Percentiles rank a stretch among this genome's conserved stretches.
These are phyloP conservation scores for Hyaloperonospora arabidopsidis DNA, from an alignment of 352 stramenopile species.

Conservation along the genomic window DNA sequence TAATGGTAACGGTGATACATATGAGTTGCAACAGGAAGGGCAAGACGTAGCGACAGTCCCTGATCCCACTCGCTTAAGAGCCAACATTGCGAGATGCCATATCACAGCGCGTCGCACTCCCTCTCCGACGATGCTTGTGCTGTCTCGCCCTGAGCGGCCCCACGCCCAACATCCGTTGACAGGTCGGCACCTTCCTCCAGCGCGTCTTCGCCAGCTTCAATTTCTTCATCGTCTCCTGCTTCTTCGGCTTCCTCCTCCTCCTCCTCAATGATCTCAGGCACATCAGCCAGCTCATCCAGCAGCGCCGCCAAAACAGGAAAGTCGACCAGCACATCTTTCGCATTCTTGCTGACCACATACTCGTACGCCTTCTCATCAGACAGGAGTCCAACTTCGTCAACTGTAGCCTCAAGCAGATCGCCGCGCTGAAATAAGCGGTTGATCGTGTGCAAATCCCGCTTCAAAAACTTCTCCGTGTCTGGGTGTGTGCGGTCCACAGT, in stretches of 20 bases:
- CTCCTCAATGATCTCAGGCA: constrained; percentile 11
- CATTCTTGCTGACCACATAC: constrained; percentile 29
- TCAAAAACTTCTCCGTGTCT: constrained; percentile 48
- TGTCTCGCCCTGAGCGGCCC: too few relatives aligned
- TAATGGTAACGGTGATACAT: too few relatives aligned
- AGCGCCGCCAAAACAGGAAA: constrained; percentile 26
- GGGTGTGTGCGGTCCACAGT: constrained; percentile 79
- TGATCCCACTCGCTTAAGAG: too few relatives aligned
- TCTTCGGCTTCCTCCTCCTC: constrained; percentile 4
- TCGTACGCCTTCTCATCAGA: constrained; percentile 38
- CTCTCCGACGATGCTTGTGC: too few relatives aligned
- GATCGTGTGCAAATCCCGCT: constrained; percentile 70
- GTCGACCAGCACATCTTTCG: constrained; percentile 25
- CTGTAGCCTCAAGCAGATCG: constrained; percentile 29
- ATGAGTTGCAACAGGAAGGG: too few relatives aligned
- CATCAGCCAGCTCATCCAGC: constrained; percentile 33
- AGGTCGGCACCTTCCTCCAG: constrained; percentile 5
- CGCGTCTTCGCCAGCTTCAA: constrained; percentile 6
- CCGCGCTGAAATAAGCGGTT: constrained; percentile 66
- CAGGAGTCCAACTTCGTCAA: constrained; percentile 35
- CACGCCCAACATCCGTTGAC: neutral
- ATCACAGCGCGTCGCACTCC: too few relatives aligned
- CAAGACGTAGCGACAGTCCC: too few relatives aligned
- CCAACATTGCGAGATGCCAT: too few relatives aligned
- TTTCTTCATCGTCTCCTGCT: constrained; percentile 6